These are phyloP conservation scores for Fusarium haematococcum DNA, from an alignment of 2,329 filamentous ascomycete genomes.

Conservation along the genomic window DNA sequence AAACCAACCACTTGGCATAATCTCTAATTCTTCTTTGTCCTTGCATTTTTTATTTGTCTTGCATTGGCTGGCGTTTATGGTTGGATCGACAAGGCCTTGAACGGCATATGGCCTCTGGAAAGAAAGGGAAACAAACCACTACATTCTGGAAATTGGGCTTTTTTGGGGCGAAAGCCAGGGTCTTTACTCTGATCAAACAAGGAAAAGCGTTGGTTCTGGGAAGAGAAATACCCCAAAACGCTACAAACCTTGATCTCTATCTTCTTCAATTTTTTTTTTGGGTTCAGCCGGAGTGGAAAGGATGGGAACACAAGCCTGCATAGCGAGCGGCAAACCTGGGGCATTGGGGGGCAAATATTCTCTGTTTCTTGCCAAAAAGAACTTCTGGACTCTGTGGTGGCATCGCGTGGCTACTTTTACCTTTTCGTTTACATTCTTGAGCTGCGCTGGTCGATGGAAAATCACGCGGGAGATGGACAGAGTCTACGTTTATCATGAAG, in stretches of 20 bases:
- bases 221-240: conserved; percentile 19
- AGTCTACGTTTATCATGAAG: conserved; percentile 17
- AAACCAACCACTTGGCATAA: conserved; percentile 24
- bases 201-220: conserved; percentile 19
- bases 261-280: conserved; percentile 17
- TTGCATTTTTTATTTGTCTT: conserved; percentile 8
- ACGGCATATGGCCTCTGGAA: conserved; percentile 7
- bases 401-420: conserved; percentile 28
- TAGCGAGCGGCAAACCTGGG: conserved; percentile 7
- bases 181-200: conserved; percentile 4
- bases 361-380: background rate
- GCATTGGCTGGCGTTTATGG: conserved; percentile 38
- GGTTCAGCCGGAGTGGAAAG: conserved; percentile 5
- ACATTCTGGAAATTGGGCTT: conserved; percentile 6
- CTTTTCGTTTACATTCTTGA: conserved; percentile 37
- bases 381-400: conserved; percentile 1
- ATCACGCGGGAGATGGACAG: background rate
- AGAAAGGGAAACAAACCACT: conserved; percentile 7
- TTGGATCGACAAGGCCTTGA: conserved; percentile 11
- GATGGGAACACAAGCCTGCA: conserved; percentile 16
- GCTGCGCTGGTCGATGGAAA: conserved; percentile 25
- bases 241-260: conserved; percentile 18
- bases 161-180: background rate
- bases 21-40: conserved; percentile 26
- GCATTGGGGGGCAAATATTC: background rate